phyloP scores from a whole-genome alignment of 805 yeast species.

The Priceomyces castillae region DNA sequence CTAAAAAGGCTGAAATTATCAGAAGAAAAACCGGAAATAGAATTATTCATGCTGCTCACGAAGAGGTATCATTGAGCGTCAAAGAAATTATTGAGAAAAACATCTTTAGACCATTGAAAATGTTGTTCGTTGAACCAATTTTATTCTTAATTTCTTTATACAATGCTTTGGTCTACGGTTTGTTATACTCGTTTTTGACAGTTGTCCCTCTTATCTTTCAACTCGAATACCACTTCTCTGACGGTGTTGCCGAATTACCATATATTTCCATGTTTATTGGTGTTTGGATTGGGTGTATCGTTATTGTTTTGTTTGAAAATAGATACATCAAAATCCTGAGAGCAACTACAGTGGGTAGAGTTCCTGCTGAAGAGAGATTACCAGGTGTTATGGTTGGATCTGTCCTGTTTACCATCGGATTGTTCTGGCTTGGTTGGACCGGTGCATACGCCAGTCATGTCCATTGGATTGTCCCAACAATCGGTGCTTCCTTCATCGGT shows the following conservation, averaged over 20 bases:
- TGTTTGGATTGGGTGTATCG: conserved; percentile 53
- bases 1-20: conserved; percentile 30
- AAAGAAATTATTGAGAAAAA: conserved; percentile 36
- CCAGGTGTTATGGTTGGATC: conserved; percentile 74
- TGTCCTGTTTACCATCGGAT: conserved; percentile 64
- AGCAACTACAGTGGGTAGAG: conserved; percentile 33
- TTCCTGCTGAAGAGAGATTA: conserved; percentile 71
- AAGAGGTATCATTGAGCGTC: conserved; percentile 28
- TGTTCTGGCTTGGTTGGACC: conserved; percentile 80
- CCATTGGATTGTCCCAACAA: conserved; percentile 61
- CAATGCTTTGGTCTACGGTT: conserved; percentile 49
- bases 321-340: conserved; percentile 39
- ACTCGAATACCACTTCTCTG: conserved; percentile 53
- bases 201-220: conserved; percentile 47
- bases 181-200: conserved; percentile 44
- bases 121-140: conserved; percentile 43
- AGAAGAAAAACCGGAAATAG: conserved; percentile 41
- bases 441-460: conserved; percentile 63
- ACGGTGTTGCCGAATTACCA: conserved; percentile 74
- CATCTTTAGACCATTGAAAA: conserved; percentile 35
- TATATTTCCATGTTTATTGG: conserved; percentile 77
- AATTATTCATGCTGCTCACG: conserved; percentile 40
- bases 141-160: conserved; percentile 42
- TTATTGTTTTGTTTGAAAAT: conserved; percentile 54
- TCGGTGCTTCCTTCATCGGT: conserved; percentile 34